Evolutionary conservation across 306 rosid species (phyloP).

Genomic region (Carpinus fangiana): DNA sequence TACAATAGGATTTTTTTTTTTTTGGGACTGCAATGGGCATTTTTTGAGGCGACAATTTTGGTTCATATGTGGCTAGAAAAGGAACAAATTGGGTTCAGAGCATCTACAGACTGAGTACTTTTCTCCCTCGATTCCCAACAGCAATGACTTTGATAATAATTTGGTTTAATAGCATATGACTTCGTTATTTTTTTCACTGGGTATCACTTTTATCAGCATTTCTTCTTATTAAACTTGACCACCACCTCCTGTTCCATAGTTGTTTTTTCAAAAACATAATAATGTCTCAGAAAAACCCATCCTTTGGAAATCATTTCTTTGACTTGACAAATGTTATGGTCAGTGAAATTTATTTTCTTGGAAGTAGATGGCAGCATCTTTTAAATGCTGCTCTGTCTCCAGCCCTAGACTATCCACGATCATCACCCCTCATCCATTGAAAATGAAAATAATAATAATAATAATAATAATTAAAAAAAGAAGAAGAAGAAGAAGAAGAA

Average conservation of each 20-base stretch:
- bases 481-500: background rate
- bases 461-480: background rate
- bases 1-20: constrained; percentile 28
- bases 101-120: constrained; percentile 35
- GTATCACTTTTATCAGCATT: background rate
- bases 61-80: constrained; percentile 44
- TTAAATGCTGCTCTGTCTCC: background rate
- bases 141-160: constrained; percentile 49
- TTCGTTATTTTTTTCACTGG: constrained; percentile 24
- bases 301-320: background rate
- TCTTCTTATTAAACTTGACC: background rate
- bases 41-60: constrained; percentile 55
- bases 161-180: constrained; percentile 62
- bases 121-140: constrained; percentile 27
- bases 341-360: background rate
- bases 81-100: constrained; percentile 49
- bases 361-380: background rate
- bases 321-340: background rate
- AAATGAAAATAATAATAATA: no score
- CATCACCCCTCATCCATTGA: background rate
- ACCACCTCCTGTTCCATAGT: background rate
- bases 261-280: background rate
- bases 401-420: background rate
- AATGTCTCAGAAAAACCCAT: background rate
- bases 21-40: constrained; percentile 35